A percentile compares a stretch with the other conserved stretches of the same genome.
These are phyloP conservation scores for Ormosia emarginata DNA, from an alignment of 306 rosid species.

Conservation along the genomic window DNA sequence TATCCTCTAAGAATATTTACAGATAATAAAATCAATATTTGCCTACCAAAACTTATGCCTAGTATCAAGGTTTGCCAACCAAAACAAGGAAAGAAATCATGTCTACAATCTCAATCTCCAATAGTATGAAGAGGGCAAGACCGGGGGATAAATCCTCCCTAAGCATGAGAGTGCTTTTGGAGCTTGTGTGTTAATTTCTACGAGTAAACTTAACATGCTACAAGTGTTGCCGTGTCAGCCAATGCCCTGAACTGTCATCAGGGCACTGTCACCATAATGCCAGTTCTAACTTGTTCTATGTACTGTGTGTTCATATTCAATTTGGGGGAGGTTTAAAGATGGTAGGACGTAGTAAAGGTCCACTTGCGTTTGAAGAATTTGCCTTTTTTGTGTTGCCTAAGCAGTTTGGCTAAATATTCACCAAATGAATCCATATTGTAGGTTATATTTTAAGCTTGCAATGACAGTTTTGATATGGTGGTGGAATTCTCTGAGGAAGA, in stretches of 20 bases:
- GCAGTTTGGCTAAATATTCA: conserved; percentile 46
- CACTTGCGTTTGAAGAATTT: conserved; percentile 42
- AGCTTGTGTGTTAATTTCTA: conserved; percentile 56
- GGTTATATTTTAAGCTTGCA: conserved; percentile 34
- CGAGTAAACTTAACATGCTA: conserved; percentile 42
- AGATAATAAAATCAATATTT: too few species aligned
- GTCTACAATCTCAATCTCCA: too few species aligned
- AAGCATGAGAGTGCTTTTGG: conserved; percentile 39
- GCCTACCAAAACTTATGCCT: too few species aligned
- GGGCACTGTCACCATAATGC: conserved; percentile 74
- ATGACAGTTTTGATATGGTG: conserved; percentile 46
- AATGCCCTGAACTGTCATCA: conserved; percentile 62
- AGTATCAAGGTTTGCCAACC: too few species aligned
- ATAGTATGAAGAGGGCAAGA: conserved; percentile 98
- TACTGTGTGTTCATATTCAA: conserved; percentile 68
- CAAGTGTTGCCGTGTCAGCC: conserved; percentile 49
- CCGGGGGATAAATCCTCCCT: conserved; percentile 61
- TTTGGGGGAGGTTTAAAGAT: conserved; percentile 37
- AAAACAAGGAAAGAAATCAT: too few species aligned
- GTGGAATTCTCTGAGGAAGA: conserved; percentile 32
- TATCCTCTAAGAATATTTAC: too few species aligned
- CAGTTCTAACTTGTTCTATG: conserved; percentile 64
- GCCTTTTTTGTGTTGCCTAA: conserved; percentile 33
- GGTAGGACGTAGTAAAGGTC: conserved; percentile 43
- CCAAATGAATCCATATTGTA: conserved; percentile 31